These are phyloP conservation scores for Sphaerosporella brunnea DNA, from an alignment of 495 filamentous ascomycete genomes.

Conservation along the genomic window DNA sequence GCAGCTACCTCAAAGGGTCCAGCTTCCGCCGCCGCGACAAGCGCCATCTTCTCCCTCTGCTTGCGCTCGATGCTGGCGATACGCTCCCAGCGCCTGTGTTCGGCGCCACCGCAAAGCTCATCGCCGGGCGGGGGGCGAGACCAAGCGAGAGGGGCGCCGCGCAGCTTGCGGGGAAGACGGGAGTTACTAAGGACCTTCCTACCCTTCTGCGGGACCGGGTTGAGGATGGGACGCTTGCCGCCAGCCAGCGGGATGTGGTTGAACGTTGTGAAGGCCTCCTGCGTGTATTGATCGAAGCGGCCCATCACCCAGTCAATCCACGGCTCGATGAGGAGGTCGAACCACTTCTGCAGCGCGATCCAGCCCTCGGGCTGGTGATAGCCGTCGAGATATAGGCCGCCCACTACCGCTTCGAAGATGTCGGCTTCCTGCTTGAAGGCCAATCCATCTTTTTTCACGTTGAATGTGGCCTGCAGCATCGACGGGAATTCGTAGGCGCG, in stretches of 20 bases:
- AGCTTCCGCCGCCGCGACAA: too few species aligned
- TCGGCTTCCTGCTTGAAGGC: constrained; percentile 2
- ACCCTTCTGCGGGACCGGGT: neutral
- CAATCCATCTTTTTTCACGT: neutral
- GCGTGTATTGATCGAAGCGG: neutral
- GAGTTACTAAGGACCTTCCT: too few species aligned
- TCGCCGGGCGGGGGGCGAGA: too few species aligned
- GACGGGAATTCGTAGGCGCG: constrained; percentile 4
- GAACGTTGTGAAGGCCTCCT: neutral
- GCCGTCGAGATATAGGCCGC: constrained; percentile 4
- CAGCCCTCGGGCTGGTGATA: neutral
- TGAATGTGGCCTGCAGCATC: neutral
- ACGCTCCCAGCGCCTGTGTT: neutral
- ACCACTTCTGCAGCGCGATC: constrained; percentile 3
- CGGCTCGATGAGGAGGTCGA: constrained; percentile 6
- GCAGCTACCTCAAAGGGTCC: too few species aligned
- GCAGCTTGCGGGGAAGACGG: too few species aligned
- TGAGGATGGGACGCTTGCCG: neutral
- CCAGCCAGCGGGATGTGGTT: neutral
- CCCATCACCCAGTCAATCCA: constrained; percentile 6
- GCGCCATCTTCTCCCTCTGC: too few species aligned
- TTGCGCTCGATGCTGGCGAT: neutral
- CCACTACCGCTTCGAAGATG: constrained; percentile 6
- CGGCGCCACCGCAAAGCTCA: too few species aligned
- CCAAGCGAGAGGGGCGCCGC: too few species aligned